Conservation (phyloP, 1,139 yeast genomes). For the Suhomyces guaymorum region DNA sequence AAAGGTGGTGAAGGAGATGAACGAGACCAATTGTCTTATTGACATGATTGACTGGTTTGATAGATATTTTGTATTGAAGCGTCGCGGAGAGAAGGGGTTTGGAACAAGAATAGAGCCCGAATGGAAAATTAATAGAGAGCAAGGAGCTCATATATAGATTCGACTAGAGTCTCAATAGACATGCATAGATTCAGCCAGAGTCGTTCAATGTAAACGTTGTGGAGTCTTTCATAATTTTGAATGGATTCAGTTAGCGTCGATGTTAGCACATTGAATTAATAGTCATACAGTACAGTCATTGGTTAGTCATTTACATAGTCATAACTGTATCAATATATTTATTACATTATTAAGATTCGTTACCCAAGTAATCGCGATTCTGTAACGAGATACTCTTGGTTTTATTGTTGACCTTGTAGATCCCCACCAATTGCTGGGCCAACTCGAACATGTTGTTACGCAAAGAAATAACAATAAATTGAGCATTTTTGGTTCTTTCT, state of each 20-base stretch:
- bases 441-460: conserved; percentile 97
- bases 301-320: not conserved
- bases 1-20: conserved; percentile 59
- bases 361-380: conserved; percentile 52
- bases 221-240: too few relatives aligned
- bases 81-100: conserved; percentile 69
- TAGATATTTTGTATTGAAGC: conserved; percentile 57
- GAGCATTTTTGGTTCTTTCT: conserved; percentile 94
- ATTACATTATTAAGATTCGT: conserved; percentile 8
- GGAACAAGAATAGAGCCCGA: conserved; percentile 61
- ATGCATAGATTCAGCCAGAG: too few relatives aligned
- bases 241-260: too few relatives aligned
- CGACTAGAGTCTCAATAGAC: too few relatives aligned
- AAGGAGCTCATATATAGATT: conserved; percentile 8
- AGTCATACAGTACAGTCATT: not conserved
- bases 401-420: conserved; percentile 90
- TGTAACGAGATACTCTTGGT: conserved; percentile 79
- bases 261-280: not conserved
- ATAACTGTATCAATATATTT: not conserved
- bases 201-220: too few relatives aligned
- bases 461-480: conserved; percentile 90
- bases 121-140: conserved; percentile 41
- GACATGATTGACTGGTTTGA: conserved; percentile 87
- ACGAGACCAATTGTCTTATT: conserved; percentile 55
- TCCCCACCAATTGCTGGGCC: conserved; percentile 91